Base-by-base conservation (phyloP, 257 asterid species). In the Orobanche coerulescens region DNA sequence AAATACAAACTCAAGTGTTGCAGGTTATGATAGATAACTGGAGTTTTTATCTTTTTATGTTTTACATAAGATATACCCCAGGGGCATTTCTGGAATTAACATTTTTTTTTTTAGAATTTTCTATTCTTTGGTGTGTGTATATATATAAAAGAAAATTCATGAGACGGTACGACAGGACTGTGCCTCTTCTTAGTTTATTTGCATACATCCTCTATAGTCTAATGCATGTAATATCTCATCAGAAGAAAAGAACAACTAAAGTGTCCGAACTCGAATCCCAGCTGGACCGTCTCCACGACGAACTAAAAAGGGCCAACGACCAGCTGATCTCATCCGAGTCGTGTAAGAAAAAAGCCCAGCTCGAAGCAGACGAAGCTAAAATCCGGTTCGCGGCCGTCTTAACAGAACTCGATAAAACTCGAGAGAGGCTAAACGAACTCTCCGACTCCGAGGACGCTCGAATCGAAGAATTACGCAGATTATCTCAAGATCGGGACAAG, bases 401-500 rank as follows among this genome's bases (percentile, higher is more conserved):
- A 15, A 70, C 75, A 30, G 73, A 84, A 46, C 86, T 88, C 0
- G 94, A 83, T 70, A 86, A 82, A 37, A 75, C 93, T 20, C 80
- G 82, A 74, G 76, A 73, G 66, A 90, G 87, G 64, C 84, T 89
- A 52, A 64, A 66, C 13, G 88, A 87, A 59, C 76, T 90, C 59
- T 81, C 88, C 5, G 90, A 84, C 40, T 81, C 86, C 0, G 97
- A 93, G 74, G 96, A 89, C 50, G 56, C 89, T 62, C 83, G 92
- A 46, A 65, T 87, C 47, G 89, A 83, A 30, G 97, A 93, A 58
- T 56, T 93, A 49, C 87, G 85, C 26, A 83, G 86, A 81, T 67
- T 85, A 69, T 89, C 97, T 22, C 95, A 86, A 65, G 95, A 87
- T 51, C 81, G 96, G 7, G 95, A 93, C 47, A 84, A 81, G 43